Base-by-base conservation (phyloP, 2,329 filamentous ascomycete species). In the Calonectria leucothoes region DNA sequence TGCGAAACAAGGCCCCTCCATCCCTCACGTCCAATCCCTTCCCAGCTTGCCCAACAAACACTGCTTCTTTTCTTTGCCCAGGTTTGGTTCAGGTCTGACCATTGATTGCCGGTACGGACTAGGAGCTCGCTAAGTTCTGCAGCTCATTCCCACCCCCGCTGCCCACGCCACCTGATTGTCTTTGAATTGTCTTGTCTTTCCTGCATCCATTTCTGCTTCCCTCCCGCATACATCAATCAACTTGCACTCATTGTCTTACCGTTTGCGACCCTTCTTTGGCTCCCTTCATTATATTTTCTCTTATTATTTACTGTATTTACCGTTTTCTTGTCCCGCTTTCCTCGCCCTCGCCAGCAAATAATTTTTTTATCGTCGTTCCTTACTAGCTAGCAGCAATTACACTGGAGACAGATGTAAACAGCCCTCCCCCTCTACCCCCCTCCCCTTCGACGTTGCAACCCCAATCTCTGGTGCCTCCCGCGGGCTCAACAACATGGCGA, bases 401-500 rank as follows among this genome's bases (percentile, higher is more conserved):
- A 25, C 55, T 33, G 55, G 25, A 67, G 70, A 74, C 51, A 67
- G 45, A 80, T 80, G 79, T 78, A 79, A 79, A 79, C 77, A 80
- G 76, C 72, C 70, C 68, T 51, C 65, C 69, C 69, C 55, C 70
- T 68, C 59, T 31, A 42, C 63, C 33, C 66, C 37, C 23, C 51
- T 39, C 55, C 67, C 70, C 31, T 71, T 63, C 48, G 25, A 66
- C 42, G 51, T 39, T 45, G 64, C 73, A 31, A 45, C 55, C 31
- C 52, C 35, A 39, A 71, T 59, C 63, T 59, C 64, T 63, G 31
- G 59, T 66, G 65, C 73, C 65, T 66, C 73, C 55, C 59, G 48
- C 59, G 69, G 71, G 71, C 71, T 74, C 76, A 84, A 78, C 76
- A 91, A 78, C 76, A 91, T 92, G 89, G 82, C 89, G 72, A 80